Conservation (phyloP, 768 basidiomycete species). For the Sutorius australiensis region DNA sequence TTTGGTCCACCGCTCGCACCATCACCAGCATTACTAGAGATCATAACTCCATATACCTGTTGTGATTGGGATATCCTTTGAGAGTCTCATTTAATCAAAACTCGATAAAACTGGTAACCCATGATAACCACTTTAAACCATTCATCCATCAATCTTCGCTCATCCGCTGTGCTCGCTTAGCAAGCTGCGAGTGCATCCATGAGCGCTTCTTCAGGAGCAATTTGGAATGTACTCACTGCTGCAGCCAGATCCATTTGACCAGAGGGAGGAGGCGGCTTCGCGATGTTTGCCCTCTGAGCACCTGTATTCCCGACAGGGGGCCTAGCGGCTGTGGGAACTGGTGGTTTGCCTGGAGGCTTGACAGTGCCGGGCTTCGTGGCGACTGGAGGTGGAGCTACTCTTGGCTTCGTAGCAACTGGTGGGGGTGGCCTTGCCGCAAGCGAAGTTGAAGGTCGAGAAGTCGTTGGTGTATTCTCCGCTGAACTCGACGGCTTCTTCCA, state of each 20-base stretch:
- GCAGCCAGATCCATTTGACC: conserved; percentile 82
- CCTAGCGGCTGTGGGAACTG: conserved; percentile 55
- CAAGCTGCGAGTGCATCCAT: conserved; percentile 46
- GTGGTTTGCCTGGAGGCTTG: conserved; percentile 55
- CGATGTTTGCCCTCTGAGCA: conserved; percentile 37
- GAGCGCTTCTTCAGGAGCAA: background rate
- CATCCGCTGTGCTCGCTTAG: conserved; percentile 70
- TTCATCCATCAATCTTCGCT: conserved; percentile 38
- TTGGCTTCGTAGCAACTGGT: conserved; percentile 62
- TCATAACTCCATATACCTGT: conserved; percentile 26
- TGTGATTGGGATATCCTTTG: conserved; percentile 17
- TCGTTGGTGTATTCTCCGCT: conserved; percentile 38
- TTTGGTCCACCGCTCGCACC: conserved; percentile 3
- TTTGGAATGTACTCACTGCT: conserved; percentile 47
- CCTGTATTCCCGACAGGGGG: conserved; percentile 39
- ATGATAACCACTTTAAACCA: background rate
- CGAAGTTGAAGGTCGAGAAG: conserved; percentile 51
- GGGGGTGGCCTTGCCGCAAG: conserved; percentile 53
- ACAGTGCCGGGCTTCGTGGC: conserved; percentile 50
- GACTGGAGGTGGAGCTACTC: conserved; percentile 54
- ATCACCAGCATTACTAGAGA: conserved; percentile 24
- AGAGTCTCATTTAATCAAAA: conserved; percentile 10
- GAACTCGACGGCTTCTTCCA: conserved; percentile 60
- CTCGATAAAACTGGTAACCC: conserved; percentile 1
- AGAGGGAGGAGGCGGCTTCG: conserved; percentile 42